Percentiles rank a stretch among this genome's conserved stretches.
Evolutionary conservation across 1,284 basidiomycete species (phyloP).

Genomic region (Rhodotorula sp.): DNA sequence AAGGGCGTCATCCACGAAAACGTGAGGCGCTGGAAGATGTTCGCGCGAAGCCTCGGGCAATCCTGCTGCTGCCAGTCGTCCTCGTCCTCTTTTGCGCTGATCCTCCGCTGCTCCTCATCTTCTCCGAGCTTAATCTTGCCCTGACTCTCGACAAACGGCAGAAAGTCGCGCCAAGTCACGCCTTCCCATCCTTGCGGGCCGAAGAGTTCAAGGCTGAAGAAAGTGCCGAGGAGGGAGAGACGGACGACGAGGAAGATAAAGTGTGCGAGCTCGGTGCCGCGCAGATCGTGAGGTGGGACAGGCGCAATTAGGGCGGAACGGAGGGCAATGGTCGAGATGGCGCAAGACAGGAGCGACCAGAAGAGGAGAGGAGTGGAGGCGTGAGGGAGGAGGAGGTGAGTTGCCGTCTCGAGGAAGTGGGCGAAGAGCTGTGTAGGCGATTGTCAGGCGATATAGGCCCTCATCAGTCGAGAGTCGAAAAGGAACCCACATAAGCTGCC

Average conservation of each 20-base stretch:
- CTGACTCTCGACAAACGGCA: conserved; percentile 47
- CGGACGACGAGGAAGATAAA: conserved; percentile 57
- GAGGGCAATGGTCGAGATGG: conserved; percentile 60
- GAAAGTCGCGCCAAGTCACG: conserved; percentile 33
- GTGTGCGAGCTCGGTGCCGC: conserved; percentile 48
- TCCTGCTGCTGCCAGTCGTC: conserved; percentile 57
- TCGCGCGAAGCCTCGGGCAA: conserved; percentile 74
- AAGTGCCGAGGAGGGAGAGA: conserved; percentile 57
- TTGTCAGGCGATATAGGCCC: too few species aligned
- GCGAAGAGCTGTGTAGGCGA: conserved; percentile 26
- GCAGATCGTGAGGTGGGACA: conserved; percentile 35
- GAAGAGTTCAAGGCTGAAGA: conserved; percentile 68
- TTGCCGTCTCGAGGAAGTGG: conserved; percentile 26
- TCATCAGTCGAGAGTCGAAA: too few species aligned
- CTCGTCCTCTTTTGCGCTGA: conserved; percentile 30
- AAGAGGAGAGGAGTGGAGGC: conserved; percentile 76
- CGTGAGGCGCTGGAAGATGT: conserved; percentile 65
- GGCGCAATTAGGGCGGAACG: conserved; percentile 57
- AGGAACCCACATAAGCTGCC: conserved; percentile 22
- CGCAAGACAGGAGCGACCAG: conserved; percentile 74
- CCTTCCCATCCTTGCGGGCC: conserved; percentile 60
- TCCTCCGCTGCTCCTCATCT: conserved; percentile 25
- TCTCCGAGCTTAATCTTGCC: conserved; percentile 43
- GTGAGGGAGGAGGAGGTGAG: conserved; percentile 36
- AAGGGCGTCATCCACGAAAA: conserved; percentile 79